These are phyloP conservation scores for Phytophthora capsici DNA, from an alignment of 352 stramenopile species.

Conservation along the genomic window DNA sequence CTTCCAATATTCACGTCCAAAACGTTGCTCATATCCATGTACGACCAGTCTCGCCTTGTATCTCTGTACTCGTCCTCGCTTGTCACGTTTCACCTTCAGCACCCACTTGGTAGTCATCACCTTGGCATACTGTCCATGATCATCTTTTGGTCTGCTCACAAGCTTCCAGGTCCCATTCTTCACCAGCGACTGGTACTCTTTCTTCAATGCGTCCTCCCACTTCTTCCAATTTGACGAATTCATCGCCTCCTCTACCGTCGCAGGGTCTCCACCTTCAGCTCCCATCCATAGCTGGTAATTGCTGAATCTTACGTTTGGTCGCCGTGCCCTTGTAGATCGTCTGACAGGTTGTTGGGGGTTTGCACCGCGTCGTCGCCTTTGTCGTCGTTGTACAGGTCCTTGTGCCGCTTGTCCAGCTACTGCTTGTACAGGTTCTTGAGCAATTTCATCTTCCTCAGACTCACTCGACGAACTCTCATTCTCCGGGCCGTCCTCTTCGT, in stretches of 20 bases:
- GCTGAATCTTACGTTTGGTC: neutral
- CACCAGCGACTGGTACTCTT: no score
- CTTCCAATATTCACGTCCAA: neutral
- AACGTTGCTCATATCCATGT: neutral
- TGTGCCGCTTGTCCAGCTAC: neutral
- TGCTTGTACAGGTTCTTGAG: neutral
- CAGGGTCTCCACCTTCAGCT: neutral
- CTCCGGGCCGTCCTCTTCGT: no score
- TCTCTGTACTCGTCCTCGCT: neutral
- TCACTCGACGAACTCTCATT: no score
- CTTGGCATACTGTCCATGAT: neutral
- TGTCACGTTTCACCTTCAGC: neutral
- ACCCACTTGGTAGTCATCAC: neutral
- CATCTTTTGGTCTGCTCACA: neutral
- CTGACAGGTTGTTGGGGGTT: no score
- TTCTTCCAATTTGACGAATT: neutral
- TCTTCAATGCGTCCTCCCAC: neutral
- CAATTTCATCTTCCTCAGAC: no score
- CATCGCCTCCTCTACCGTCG: neutral
- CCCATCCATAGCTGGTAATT: neutral
- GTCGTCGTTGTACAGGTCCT: no score
- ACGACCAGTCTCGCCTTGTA: neutral
- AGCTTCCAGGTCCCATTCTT: neutral
- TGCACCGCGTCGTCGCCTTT: no score
- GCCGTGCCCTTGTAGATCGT: no score